Conservation (phyloP, 768 basidiomycete genomes). For the Sarcodon aspratus region DNA sequence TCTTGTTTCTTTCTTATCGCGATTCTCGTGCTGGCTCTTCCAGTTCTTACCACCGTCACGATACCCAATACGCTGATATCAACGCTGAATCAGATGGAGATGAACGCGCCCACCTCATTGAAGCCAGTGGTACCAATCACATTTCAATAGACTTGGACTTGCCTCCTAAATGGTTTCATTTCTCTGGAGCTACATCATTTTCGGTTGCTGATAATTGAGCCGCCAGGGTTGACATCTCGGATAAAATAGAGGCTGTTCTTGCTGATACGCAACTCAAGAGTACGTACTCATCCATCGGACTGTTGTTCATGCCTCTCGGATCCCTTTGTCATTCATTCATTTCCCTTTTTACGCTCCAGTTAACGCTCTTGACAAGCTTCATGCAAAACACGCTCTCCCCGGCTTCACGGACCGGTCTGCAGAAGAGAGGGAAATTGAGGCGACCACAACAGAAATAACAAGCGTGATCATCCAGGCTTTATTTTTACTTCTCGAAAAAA, state of each 20-base stretch:
- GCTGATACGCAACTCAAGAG: constrained; percentile 64
- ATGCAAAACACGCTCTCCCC: constrained; percentile 91
- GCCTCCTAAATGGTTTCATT: constrained; percentile 75
- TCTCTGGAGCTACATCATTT: constrained; percentile 7
- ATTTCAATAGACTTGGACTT: constrained; percentile 46
- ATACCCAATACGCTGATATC: constrained; percentile 33
- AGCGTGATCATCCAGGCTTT: constrained; percentile 35
- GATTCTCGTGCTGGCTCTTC: constrained; percentile 55
- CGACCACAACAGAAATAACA: constrained; percentile 79
- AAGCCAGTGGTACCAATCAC: constrained; percentile 27
- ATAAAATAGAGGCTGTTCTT: constrained; percentile 79
- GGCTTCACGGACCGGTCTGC: constrained; percentile 91
- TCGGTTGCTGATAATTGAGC: constrained; percentile 10
- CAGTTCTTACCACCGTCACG: constrained; percentile 20
- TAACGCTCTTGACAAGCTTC: constrained; percentile 82
- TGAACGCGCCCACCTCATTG: constrained; percentile 60
- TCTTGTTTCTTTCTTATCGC: constrained; percentile 88
- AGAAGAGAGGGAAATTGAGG: constrained; percentile 91
- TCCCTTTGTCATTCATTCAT: constrained; percentile 4
- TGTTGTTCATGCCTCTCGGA: neutral
- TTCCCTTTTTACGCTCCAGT: constrained; percentile 37
- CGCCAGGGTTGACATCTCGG: constrained; percentile 82
- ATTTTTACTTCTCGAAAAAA: neutral
- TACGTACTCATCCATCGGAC: constrained; percentile 25
- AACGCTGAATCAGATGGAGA: constrained; percentile 36